phyloP scores from a whole-genome alignment of 371 early-diverging fungal species.

The Blyttiomyces sp. region DNA sequence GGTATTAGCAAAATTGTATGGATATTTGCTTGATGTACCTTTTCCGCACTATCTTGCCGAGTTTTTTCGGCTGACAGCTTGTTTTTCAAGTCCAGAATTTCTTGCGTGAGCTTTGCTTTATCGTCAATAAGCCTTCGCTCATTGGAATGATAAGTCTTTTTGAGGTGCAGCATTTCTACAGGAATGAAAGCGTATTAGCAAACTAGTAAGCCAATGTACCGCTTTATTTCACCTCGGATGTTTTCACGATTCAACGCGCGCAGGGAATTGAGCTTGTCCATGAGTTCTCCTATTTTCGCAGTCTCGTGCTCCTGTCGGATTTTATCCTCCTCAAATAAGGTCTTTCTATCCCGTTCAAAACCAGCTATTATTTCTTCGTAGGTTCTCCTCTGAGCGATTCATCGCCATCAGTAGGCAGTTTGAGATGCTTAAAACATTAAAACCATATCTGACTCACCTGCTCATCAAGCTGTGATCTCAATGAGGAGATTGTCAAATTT shows the following conservation, averaged over 20 bases:
- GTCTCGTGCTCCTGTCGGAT: constrained; percentile 35
- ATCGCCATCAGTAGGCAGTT: not conserved
- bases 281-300: constrained; percentile 26
- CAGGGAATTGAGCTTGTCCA: constrained; percentile 26
- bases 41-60: constrained; percentile 30
- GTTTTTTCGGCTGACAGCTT: constrained; percentile 26
- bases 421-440: too few relatives aligned
- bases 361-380: constrained; percentile 39
- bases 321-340: constrained; percentile 34
- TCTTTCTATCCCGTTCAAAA: constrained; percentile 33
- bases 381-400: constrained; percentile 15
- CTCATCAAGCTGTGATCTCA: constrained; percentile 48
- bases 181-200: not conserved
- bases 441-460: constrained; percentile 45
- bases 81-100: constrained; percentile 15
- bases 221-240: constrained; percentile 35
- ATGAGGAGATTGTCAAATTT: constrained; percentile 37
- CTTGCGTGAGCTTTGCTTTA: constrained; percentile 30
- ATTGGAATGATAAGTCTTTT: constrained; percentile 29
- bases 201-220: not conserved
- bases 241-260: constrained; percentile 48
- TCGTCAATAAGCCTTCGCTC: constrained; percentile 47
- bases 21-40: too few relatives aligned
- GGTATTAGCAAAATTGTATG: too few relatives aligned
- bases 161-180: constrained; percentile 42